Evolutionary conservation across 768 basidiomycete species (phyloP), one percentile per base, ranked within the genome.

Genomic region (Sutorius australiensis): DNA sequence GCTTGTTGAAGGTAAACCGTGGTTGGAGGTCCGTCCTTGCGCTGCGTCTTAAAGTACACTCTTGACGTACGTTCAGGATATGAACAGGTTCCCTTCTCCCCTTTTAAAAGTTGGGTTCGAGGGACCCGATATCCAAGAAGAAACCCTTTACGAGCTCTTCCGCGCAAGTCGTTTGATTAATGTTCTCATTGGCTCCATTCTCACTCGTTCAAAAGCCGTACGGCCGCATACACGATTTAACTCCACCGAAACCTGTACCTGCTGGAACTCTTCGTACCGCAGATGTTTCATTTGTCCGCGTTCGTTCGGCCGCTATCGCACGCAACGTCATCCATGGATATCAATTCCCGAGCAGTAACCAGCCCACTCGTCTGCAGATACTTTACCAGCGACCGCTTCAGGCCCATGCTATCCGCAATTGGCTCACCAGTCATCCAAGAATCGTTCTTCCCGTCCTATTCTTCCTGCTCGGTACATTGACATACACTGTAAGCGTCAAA

Each of bases 381-480:
- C 70, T 74, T 6, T 92, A 89, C 62, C 76, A 84, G 59, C 75
- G 74, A 42, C 84, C 86, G 14, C 71, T 86, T n/a, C 80, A 83
- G 62, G 79, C 77, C 0, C 86, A 88, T 60, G 76, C 68, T 17
- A 67, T 92, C 28, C 77, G 88, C 31, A 84, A 86, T 66, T 98
- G 93, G 88, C 76, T 93, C 55, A 77, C 87, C 2, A 76, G 71
- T n/a, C 95, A 98, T 71, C 95, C 95, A 8, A 84, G 83, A 55
- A 86, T 97, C 46, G 82, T 86, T 48, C 68, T 94, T 3, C 92
- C 93, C 0, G 68, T 93, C 16, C 54, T 93, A 2, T 80, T 93
- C 39, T 97, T 98, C 68, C 72, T 98, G 2, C 67, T 98, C n/a
- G 95, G 94, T 11, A 86, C 87, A 3, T 61, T 98, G 34, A 91